phyloP scores from a whole-genome alignment of 2,329 filamentous ascomycete genomes.

The Cladobotryum protrusum region DNA sequence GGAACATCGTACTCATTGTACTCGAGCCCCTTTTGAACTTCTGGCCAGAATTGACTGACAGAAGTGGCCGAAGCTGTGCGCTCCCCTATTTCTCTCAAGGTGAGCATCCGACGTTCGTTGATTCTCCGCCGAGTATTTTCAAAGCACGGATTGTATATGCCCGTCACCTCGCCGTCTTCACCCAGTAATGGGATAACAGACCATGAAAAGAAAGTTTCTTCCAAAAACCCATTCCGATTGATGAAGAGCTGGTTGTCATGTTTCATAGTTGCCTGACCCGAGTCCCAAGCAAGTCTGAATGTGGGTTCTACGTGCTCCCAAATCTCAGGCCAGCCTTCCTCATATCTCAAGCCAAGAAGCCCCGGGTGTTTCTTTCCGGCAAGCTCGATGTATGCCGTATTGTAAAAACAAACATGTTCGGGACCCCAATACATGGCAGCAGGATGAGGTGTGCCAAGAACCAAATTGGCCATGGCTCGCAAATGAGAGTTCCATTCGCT shows the following conservation, averaged over 20 bases:
- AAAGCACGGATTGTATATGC: slow-evolving; percentile 73
- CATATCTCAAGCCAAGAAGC: slow-evolving; percentile 68
- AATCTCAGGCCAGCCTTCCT: slow-evolving; percentile 65
- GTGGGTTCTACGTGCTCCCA: slow-evolving; percentile 65
- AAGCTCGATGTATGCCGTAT: slow-evolving; percentile 64
- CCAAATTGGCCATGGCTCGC: slow-evolving; percentile 71
- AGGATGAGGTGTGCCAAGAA: slow-evolving; percentile 73
- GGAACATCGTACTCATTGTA: slow-evolving; percentile 72
- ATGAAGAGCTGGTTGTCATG: slow-evolving; percentile 75
- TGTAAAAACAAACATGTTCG: slow-evolving; percentile 63
- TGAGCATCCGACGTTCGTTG: slow-evolving; percentile 73
- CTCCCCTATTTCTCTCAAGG: slow-evolving; percentile 70
- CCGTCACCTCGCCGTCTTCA: slow-evolving; percentile 65
- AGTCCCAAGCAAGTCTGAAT: slow-evolving; percentile 59
- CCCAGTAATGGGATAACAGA: slow-evolving; percentile 73
- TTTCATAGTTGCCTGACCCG: slow-evolving; percentile 77
- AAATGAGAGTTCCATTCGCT: slow-evolving; percentile 66
- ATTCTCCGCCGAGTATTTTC: slow-evolving; percentile 76
- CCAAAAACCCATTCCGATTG: slow-evolving; percentile 59
- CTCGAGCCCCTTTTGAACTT: slow-evolving; percentile 62
- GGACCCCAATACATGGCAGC: slow-evolving; percentile 75
- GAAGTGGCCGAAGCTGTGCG: slow-evolving; percentile 66
- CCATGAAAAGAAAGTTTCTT: slow-evolving; percentile 81
- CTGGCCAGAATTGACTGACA: slow-evolving; percentile 66
- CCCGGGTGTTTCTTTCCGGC: slow-evolving; percentile 71